Conservation (phyloP, 495 filamentous ascomycete genomes). For the Podospora pseudocomata region DNA sequence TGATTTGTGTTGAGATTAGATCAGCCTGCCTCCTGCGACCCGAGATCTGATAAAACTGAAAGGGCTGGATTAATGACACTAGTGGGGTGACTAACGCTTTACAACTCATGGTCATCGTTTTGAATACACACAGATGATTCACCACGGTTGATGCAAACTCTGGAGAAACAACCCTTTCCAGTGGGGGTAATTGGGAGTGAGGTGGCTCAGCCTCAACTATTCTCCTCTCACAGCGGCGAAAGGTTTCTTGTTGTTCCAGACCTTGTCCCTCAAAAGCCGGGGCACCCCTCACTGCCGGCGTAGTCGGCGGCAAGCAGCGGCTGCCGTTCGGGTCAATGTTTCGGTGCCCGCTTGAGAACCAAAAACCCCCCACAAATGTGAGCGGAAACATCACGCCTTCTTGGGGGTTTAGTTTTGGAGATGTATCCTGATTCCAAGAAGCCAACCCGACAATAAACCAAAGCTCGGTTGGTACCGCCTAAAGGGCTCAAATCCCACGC, state of each 20-base stretch:
- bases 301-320: not conserved
- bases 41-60: constrained; percentile 16
- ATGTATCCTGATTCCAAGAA: not conserved
- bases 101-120: not conserved
- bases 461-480: no score
- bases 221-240: not conserved
- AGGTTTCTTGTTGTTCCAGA: not conserved
- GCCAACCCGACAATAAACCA: no score
- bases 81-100: not conserved
- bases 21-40: not conserved
- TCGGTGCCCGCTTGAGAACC: not conserved
- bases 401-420: no score
- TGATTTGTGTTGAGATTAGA: constrained; percentile 24
- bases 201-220: no score
- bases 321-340: not conserved
- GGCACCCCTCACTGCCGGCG: not conserved
- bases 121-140: not conserved
- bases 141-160: not conserved
- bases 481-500: no score
- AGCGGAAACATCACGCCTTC: not conserved
- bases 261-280: not conserved
- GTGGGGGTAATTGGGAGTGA: no score
- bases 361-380: not conserved
- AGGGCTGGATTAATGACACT: not conserved
- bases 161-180: not conserved